Percentiles rank a stretch among this genome's conserved stretches.
Conservation (phyloP, 139 green algal genomes). For the Gonium pectorale region DNA sequence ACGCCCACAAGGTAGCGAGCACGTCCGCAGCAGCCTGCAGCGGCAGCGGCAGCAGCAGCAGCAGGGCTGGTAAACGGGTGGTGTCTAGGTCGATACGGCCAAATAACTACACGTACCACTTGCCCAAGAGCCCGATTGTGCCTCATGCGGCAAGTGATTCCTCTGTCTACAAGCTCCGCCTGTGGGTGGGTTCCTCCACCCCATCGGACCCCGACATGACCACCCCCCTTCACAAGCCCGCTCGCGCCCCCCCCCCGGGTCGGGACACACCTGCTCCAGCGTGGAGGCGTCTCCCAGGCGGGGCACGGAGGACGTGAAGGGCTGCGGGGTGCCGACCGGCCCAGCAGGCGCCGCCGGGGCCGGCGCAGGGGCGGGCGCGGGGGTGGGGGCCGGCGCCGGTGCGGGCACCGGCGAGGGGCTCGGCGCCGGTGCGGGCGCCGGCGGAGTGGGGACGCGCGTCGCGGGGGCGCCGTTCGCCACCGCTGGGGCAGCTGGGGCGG, state of each 20-base stretch:
- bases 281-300: conserved; percentile 1
- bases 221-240: no score
- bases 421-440: neutral
- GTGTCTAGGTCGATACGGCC: no score
- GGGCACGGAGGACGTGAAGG: neutral
- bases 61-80: no score
- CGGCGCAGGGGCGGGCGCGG: neutral
- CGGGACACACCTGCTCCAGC: neutral
- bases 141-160: no score
- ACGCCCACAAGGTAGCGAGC: neutral
- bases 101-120: no score
- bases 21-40: neutral
- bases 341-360: neutral
- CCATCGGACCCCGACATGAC: no score
- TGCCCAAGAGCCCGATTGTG: no score
- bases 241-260: neutral
- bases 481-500: neutral
- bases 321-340: neutral
- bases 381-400: neutral
- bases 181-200: no score
- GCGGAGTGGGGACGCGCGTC: neutral
- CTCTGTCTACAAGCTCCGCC: no score
- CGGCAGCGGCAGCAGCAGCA: no score
- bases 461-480: neutral
- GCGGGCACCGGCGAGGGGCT: neutral